Evolutionary conservation across 805 yeast species (phyloP).

Genomic region (Ogataea pini): DNA sequence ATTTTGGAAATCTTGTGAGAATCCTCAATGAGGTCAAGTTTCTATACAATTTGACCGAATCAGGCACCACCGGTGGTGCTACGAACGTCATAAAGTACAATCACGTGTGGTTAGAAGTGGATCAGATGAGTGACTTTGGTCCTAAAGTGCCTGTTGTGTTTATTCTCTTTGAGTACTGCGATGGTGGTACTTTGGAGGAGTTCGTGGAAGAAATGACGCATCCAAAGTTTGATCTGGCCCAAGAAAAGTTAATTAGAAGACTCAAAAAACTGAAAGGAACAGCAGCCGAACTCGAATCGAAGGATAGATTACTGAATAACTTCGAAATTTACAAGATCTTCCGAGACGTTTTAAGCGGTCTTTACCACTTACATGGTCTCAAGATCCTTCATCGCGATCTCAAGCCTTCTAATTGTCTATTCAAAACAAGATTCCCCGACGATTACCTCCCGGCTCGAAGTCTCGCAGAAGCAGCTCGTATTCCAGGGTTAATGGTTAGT

Average conservation of each 20-base stretch:
- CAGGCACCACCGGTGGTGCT: conserved; percentile 32
- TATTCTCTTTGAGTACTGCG: conserved; percentile 83
- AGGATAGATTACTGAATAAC: conserved; percentile 41
- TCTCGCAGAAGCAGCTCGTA: conserved; percentile 27
- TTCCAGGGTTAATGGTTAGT: conserved; percentile 77
- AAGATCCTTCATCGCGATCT: conserved; percentile 87
- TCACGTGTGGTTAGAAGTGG: conserved; percentile 89
- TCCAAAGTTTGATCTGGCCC: conserved; percentile 39
- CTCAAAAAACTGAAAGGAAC: conserved; percentile 17
- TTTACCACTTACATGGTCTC: conserved; percentile 66
- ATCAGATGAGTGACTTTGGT: conserved; percentile 50
- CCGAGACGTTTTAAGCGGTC: conserved; percentile 67
- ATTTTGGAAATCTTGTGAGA: conserved; percentile 63
- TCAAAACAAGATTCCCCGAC: conserved; percentile 41
- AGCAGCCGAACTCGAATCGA: not conserved
- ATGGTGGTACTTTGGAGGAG: conserved; percentile 84
- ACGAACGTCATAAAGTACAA: conserved; percentile 75
- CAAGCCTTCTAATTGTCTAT: conserved; percentile 84
- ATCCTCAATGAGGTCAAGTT: conserved; percentile 79
- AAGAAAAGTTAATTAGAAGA: conserved; percentile 38
- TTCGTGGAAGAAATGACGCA: conserved; percentile 43
- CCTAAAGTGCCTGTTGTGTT: conserved; percentile 63
- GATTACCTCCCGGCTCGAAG: conserved; percentile 28
- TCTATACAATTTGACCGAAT: conserved; percentile 51
- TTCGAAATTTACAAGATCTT: conserved; percentile 70